A percentile compares a stretch with the other conserved stretches of the same genome.
Evolutionary conservation across 805 yeast species (phyloP).

Genomic region (Cyberlindnera xylosilytica): DNA sequence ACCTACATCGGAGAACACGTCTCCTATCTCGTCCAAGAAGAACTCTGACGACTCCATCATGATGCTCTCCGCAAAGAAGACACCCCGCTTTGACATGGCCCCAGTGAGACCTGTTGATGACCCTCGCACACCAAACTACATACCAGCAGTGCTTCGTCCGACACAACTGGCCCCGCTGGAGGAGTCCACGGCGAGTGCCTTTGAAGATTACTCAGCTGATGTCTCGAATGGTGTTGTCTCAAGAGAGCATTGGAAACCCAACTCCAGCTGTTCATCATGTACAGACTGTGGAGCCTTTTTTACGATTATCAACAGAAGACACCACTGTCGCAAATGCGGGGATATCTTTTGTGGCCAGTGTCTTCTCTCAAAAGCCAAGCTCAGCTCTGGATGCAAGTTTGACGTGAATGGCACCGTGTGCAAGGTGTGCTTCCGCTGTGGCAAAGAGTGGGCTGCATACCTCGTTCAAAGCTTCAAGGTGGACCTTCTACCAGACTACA

Average conservation of each 20-base stretch:
- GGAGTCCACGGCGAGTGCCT: background rate
- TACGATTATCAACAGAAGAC: slow-evolving; percentile 63
- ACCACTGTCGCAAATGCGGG: slow-evolving; percentile 75
- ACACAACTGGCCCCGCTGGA: slow-evolving; percentile 15
- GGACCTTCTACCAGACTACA: slow-evolving; percentile 18
- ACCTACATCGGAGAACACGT: too few relatives aligned
- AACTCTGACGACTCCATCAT: slow-evolving; percentile 23
- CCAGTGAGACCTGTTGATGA: slow-evolving; percentile 61
- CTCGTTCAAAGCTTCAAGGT: slow-evolving; percentile 25
- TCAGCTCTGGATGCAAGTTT: slow-evolving; percentile 36
- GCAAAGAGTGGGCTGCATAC: slow-evolving; percentile 46
- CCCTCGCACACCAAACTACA: slow-evolving; percentile 69
- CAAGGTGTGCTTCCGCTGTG: slow-evolving; percentile 59
- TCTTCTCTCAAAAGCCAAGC: slow-evolving; percentile 46
- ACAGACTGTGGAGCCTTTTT: slow-evolving; percentile 57
- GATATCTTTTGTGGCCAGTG: slow-evolving; percentile 64
- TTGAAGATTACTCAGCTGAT: slow-evolving; percentile 2
- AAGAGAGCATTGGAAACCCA: slow-evolving; percentile 62
- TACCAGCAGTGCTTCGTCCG: slow-evolving; percentile 71
- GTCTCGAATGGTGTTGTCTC: slow-evolving; percentile 20
- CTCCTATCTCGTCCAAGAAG: slow-evolving; percentile 22
- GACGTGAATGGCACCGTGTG: slow-evolving; percentile 56
- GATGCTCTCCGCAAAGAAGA: slow-evolving; percentile 13
- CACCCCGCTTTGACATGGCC: slow-evolving; percentile 18
- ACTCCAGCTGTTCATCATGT: slow-evolving; percentile 54